A percentile compares a stretch with the other conserved stretches of the same genome.
Evolutionary conservation across 768 basidiomycete genomes (phyloP).

Genomic region (Xerocomellus dryophilus): DNA sequence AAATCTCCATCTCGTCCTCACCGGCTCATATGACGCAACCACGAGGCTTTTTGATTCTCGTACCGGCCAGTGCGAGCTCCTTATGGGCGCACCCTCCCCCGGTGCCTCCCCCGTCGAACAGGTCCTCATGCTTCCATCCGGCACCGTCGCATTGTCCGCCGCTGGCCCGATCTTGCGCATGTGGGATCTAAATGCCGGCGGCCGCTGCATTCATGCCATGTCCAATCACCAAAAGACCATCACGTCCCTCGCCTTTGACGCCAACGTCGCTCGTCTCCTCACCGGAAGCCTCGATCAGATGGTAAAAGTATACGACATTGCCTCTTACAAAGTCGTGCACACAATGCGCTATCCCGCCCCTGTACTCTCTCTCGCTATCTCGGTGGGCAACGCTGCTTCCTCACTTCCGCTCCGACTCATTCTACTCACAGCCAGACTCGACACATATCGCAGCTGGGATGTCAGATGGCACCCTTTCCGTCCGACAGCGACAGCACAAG

Average conservation of each 20-base stretch:
- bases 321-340: constrained; percentile 91
- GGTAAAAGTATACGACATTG: constrained; percentile 97
- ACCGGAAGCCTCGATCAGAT: constrained; percentile 94
- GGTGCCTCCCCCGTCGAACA: constrained; percentile 74
- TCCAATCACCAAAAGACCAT: constrained; percentile 99
- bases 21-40: constrained; percentile 94
- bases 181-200: constrained; percentile 94
- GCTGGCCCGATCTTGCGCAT: constrained; percentile 90
- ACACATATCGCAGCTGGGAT: constrained; percentile 97
- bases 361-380: constrained; percentile 84
- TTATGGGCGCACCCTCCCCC: constrained; percentile 51
- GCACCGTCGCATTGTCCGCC: constrained; percentile 77
- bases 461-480: constrained; percentile 97
- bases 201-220: constrained; percentile 82
- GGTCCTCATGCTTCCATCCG: constrained; percentile 89
- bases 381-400: constrained; percentile 45
- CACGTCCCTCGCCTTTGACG: constrained; percentile 81
- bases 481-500: constrained; percentile 83
- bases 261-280: constrained; percentile 71
- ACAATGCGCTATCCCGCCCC: constrained; percentile 98
- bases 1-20: constrained; percentile 81
- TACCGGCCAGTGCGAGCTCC: constrained; percentile 79
- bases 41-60: constrained; percentile 85
- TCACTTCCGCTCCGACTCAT: constrained; percentile 7
- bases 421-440: constrained; percentile 73